Conservation (phyloP, 2,329 filamentous ascomycete genomes). For the Penicillium palitans region DNA sequence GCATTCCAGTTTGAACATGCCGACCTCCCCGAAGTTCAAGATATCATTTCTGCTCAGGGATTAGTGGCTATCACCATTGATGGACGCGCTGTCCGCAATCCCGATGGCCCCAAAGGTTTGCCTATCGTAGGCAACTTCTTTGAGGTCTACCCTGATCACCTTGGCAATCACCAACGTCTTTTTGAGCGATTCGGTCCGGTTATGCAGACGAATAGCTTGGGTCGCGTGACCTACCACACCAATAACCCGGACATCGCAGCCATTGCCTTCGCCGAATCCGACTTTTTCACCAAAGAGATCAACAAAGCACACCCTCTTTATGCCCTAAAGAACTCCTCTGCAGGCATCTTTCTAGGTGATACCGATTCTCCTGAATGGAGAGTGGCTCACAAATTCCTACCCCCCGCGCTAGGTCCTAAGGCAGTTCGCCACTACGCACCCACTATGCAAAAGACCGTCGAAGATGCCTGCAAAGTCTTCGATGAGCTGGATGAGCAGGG, state of each 20-base stretch:
- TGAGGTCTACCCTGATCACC: constrained; percentile 58
- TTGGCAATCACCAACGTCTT: constrained; percentile 58
- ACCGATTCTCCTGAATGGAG: constrained; percentile 36
- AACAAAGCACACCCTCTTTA: constrained; percentile 34
- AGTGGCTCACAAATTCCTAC: constrained; percentile 58
- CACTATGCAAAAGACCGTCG: constrained; percentile 57
- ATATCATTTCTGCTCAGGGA: constrained; percentile 3
- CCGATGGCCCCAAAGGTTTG: constrained; percentile 19
- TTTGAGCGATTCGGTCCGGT: constrained; percentile 56
- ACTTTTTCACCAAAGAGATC: constrained; percentile 57
- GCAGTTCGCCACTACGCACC: constrained; percentile 50
- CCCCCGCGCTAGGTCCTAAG: constrained; percentile 12
- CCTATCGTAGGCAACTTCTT: constrained; percentile 56
- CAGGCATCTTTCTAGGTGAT: constrained; percentile 36
- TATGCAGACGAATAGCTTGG: constrained; percentile 55
- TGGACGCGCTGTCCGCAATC: constrained; percentile 16
- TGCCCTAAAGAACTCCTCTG: constrained; percentile 28
- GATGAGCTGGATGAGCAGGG: constrained; percentile 50
- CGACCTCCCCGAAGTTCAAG: neutral
- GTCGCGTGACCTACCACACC: constrained; percentile 52
- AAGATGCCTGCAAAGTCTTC: constrained; percentile 52
- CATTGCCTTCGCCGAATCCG: constrained; percentile 52
- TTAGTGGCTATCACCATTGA: constrained; percentile 11
- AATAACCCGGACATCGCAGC: constrained; percentile 52
- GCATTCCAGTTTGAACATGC: constrained; percentile 20